Evolutionary conservation across 2,329 filamentous ascomycete genomes (phyloP).

Genomic region (Calcarisporium arbuscula): DNA sequence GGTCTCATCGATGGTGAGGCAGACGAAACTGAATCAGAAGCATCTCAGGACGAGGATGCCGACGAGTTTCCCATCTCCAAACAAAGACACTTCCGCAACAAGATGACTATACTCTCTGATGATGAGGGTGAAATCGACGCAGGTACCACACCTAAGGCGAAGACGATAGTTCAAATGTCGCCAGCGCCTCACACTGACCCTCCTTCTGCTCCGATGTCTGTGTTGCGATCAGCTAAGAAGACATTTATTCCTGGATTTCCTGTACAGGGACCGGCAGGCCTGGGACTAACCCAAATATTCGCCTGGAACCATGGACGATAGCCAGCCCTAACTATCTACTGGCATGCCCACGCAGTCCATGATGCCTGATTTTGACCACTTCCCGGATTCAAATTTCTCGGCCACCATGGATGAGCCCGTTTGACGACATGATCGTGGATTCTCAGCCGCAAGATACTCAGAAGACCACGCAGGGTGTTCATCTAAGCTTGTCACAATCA

Average conservation of each 20-base stretch:
- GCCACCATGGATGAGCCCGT: slow-evolving; percentile 47
- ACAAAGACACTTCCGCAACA: slow-evolving; percentile 44
- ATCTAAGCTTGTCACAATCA: slow-evolving; percentile 54
- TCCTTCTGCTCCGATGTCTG: slow-evolving; percentile 53
- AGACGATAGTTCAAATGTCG: slow-evolving; percentile 32
- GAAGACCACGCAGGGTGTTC: slow-evolving; percentile 36
- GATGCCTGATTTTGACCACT: slow-evolving; percentile 51
- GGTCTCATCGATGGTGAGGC: slow-evolving; percentile 34
- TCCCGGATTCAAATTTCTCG: slow-evolving; percentile 55
- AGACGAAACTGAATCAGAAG: slow-evolving; percentile 31
- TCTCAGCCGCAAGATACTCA: slow-evolving; percentile 33
- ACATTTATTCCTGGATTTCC: slow-evolving; percentile 64
- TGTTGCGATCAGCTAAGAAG: slow-evolving; percentile 63
- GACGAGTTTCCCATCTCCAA: slow-evolving; percentile 34
- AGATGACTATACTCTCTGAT: slow-evolving; percentile 51
- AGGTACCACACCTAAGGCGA: slow-evolving; percentile 44
- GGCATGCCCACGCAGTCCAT: slow-evolving; percentile 37
- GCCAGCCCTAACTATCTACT: slow-evolving; percentile 30
- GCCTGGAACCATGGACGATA: slow-evolving; percentile 78
- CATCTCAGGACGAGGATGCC: slow-evolving; percentile 22
- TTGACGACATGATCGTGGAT: slow-evolving; percentile 46
- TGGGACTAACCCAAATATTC: slow-evolving; percentile 86
- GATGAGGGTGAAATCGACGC: slow-evolving; percentile 40
- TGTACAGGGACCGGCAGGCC: slow-evolving; percentile 51
- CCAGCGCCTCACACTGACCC: slow-evolving; percentile 38